Evolutionary conservation across 257 asterid genomes (phyloP).

Genomic region (Primulina eburnea): DNA sequence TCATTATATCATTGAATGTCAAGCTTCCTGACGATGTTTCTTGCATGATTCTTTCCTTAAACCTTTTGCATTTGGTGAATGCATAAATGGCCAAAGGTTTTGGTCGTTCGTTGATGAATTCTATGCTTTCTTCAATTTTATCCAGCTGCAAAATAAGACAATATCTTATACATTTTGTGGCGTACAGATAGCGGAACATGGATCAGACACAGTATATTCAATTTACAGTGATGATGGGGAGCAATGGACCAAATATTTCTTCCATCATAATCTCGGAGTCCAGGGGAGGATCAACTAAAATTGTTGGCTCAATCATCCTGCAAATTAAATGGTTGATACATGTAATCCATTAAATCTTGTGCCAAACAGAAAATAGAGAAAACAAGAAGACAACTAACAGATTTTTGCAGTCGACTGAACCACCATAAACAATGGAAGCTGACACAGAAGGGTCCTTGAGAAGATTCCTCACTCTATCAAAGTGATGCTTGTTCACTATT

Average conservation of each 20-base stretch:
- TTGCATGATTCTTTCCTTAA: constrained; percentile 55
- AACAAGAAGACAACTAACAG: constrained; percentile 43
- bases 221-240: constrained; percentile 80
- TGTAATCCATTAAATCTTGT: background rate
- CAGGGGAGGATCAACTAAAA: constrained; percentile 85
- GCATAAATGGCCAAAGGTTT: constrained; percentile 85
- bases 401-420: constrained; percentile 59
- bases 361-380: constrained; percentile 1
- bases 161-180: background rate
- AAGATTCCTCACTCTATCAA: constrained; percentile 59
- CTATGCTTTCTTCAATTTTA: constrained; percentile 75
- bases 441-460: constrained; percentile 63
- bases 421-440: constrained; percentile 74
- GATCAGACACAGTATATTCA: background rate
- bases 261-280: constrained; percentile 78
- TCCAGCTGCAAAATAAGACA: constrained; percentile 47
- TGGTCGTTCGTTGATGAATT: constrained; percentile 60
- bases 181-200: background rate
- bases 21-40: constrained; percentile 88
- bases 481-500: constrained; percentile 76
- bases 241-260: constrained; percentile 94
- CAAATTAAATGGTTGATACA: constrained; percentile 9
- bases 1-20: constrained; percentile 71
- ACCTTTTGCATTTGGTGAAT: constrained; percentile 57
- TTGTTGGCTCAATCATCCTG: constrained; percentile 83